These are phyloP conservation scores for Boletus sp. DNA, from an alignment of 1,284 basidiomycete species.

Conservation along the genomic window DNA sequence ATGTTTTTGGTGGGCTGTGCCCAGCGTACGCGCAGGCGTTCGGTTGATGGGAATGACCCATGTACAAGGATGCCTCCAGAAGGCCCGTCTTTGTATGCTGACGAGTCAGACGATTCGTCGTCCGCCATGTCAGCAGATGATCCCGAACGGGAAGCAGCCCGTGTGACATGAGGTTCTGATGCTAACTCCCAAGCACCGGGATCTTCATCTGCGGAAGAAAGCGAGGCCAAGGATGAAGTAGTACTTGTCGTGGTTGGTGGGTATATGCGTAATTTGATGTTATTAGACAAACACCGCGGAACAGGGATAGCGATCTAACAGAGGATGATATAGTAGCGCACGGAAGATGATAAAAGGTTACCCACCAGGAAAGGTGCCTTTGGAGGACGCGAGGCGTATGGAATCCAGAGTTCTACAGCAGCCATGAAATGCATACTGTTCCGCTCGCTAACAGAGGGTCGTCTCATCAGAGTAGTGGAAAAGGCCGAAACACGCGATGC, in stretches of 20 bases:
- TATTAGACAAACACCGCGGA: constrained; percentile 72
- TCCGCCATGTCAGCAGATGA: constrained; percentile 71
- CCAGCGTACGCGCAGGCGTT: constrained; percentile 72
- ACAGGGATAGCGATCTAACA: constrained; percentile 65
- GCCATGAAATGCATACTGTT: constrained; percentile 69
- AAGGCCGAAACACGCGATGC: constrained; percentile 33
- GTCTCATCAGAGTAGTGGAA: constrained; percentile 40
- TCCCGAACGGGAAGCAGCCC: constrained; percentile 48
- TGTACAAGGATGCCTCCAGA: constrained; percentile 63
- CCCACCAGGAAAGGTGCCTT: constrained; percentile 67
- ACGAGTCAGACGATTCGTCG: constrained; percentile 75
- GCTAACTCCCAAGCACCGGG: constrained; percentile 66
- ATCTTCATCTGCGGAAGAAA: constrained; percentile 71
- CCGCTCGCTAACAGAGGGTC: constrained; percentile 54
- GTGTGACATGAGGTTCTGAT: constrained; percentile 71
- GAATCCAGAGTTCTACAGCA: constrained; percentile 70
- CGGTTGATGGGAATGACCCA: constrained; percentile 73
- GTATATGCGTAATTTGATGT: constrained; percentile 68
- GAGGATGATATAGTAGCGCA: constrained; percentile 5
- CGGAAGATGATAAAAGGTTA: constrained; percentile 7
- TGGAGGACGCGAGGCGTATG: constrained; percentile 61
- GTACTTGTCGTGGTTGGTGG: constrained; percentile 45
- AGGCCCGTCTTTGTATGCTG: constrained; percentile 45
- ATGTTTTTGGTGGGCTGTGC: constrained; percentile 58
- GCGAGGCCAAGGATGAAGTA: constrained; percentile 63